Evolutionary conservation across 1,139 yeast genomes (phyloP).

Genomic region (Yamadazyma mexicana): DNA sequence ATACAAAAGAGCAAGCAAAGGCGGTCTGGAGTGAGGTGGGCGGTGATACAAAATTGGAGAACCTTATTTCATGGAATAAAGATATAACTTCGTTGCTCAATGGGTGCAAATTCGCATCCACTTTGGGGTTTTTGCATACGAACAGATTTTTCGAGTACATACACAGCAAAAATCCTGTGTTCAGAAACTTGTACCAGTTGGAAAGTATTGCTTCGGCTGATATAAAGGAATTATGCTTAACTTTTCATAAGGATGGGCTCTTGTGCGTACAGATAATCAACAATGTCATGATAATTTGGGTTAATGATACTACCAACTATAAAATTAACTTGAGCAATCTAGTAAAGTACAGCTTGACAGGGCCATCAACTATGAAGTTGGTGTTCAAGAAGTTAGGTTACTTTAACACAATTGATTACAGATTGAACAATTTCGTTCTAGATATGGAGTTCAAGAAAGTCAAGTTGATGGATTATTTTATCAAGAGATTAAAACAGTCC

Average conservation of each 20-base stretch:
- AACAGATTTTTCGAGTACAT: conserved; percentile 14
- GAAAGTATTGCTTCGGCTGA: conserved; percentile 2
- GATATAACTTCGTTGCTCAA: conserved; percentile 15
- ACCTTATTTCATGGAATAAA: conserved; percentile 6
- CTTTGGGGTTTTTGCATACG: neutral
- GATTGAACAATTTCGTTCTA: conserved; percentile 10
- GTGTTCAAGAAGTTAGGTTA: conserved; percentile 10
- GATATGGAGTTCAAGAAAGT: conserved; percentile 10
- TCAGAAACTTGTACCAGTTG: conserved; percentile 17
- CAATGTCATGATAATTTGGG: conserved; percentile 17
- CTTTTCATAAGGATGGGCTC: conserved; percentile 9
- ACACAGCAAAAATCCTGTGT: conserved; percentile 13
- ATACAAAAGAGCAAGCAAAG: neutral
- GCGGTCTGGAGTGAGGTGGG: neutral
- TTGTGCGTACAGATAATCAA: conserved; percentile 17
- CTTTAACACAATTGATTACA: conserved; percentile 11
- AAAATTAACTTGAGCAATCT: conserved; percentile 16
- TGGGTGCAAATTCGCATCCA: conserved; percentile 3
- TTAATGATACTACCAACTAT: conserved; percentile 6
- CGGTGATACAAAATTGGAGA: neutral
- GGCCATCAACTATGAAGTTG: conserved; percentile 2
- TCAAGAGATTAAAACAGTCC: conserved; percentile 8
- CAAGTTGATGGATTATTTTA: conserved; percentile 11
- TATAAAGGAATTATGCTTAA: conserved; percentile 6
- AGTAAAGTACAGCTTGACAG: neutral